Evolutionary conservation across 768 basidiomycete species (phyloP), one percentile per base, ranked within the genome.

Genomic region (Hygrocybe coccinea): DNA sequence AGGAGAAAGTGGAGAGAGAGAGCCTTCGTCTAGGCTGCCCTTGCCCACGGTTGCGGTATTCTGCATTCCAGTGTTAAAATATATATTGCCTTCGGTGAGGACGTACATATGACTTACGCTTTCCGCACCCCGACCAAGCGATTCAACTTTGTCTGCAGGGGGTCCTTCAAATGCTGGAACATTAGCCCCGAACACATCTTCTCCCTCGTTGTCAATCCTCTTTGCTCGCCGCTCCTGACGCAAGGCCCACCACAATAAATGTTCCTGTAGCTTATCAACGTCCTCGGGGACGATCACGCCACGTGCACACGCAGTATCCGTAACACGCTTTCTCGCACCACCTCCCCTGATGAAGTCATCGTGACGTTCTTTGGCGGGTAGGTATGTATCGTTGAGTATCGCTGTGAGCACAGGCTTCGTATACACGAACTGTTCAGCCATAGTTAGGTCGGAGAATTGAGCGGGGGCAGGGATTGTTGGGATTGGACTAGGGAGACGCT

Each of bases 381-480:
- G 57, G 63, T 86, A 90, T 33, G 64, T 60, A 33, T 79, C 79
- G 34, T 76, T 77, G 34, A 91, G 65, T 33, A 89, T 78, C 1
- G 82, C 84, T 22, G 62, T 68, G 41, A 91, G 69, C 12, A 89
- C 74, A 1, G 82, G 82, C 57, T 85, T 88, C 24, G 79, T 74
- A 61, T 87, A 88, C 10, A 71, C 76, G 54, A 91, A 80, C 59
- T 91, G 87, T 37, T 79, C 69, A 17, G 72, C 73, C 6, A 87
- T 74, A 5, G 74, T 53, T 29, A 88, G 74, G 19, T 74, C 67
- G 38, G 59, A 64, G 59, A 87, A 88, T n/a, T 69, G 67, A 0
- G 64, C 62, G 2, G 66, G 60, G 12, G 68, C 54, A 1, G 83
- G 79, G 12, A 76, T 70, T 24, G 52, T 53, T 9, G 77, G 77